Conservation (phyloP, 345 rosid species). For the Gossypium turneri region DNA sequence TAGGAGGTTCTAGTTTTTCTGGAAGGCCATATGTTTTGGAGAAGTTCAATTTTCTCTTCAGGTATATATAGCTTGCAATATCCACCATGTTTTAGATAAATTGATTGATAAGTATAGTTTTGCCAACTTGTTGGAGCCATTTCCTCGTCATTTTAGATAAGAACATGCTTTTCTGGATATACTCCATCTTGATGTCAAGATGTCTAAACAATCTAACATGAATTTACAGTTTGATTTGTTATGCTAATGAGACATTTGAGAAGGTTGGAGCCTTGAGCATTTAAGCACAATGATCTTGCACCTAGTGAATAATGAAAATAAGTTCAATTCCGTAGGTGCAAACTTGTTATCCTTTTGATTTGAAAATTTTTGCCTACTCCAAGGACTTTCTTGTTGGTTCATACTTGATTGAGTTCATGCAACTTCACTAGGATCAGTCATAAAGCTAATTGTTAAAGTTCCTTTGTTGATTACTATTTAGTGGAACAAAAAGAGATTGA, state of each 20-base stretch:
- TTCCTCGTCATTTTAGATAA: neutral
- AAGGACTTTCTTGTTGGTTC: neutral
- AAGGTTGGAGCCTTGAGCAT: neutral
- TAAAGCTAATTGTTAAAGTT: neutral
- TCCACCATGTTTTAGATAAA: neutral
- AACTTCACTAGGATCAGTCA: neutral
- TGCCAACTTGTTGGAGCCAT: neutral
- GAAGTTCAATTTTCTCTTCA: slow-evolving; percentile 2
- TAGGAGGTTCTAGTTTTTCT: neutral
- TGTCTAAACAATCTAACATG: neutral
- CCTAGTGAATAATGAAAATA: neutral
- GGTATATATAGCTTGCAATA: neutral
- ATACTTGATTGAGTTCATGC: neutral
- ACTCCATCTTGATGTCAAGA: neutral
- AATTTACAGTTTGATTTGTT: neutral
- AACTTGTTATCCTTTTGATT: neutral
- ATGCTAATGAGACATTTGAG: neutral
- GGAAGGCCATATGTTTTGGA: slow-evolving; percentile 1
- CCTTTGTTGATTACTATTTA: neutral
- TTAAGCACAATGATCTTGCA: neutral
- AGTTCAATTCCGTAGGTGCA: neutral
- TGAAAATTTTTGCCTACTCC: neutral
- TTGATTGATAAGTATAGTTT: neutral
- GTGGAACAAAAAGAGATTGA: neutral
- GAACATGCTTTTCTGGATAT: neutral